Conservation (phyloP, 2,329 filamentous ascomycete genomes). For the Fusarium miscanthi region DNA sequence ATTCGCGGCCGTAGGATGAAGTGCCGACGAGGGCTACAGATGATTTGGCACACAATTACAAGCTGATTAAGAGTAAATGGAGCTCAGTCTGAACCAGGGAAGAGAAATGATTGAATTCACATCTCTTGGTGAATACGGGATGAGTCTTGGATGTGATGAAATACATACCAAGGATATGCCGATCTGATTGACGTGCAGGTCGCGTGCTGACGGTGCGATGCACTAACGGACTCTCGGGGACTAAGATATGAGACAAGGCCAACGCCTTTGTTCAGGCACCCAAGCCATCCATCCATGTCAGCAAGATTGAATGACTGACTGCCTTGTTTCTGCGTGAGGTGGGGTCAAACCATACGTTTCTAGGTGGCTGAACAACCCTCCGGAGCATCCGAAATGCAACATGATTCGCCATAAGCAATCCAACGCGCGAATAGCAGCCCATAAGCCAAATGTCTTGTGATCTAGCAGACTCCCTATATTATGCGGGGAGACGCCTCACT, state of each 20-base stretch:
- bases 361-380: not conserved
- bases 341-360: not conserved
- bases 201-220: not conserved
- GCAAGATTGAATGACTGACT: not conserved
- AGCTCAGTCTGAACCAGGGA: accelerated
- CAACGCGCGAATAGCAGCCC: not conserved
- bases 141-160: not conserved
- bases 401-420: not conserved
- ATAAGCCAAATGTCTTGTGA: not conserved
- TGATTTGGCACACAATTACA: accelerated
- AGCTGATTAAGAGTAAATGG: accelerated
- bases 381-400: not conserved
- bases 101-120: accelerated
- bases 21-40: accelerated
- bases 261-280: not conserved
- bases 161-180: not conserved
- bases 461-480: not conserved
- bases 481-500: not conserved
- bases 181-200: not conserved
- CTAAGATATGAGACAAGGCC: not conserved
- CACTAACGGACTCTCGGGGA: not conserved
- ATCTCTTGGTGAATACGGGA: accelerated
- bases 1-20: not conserved
- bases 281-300: not conserved
- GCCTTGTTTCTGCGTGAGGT: not conserved